Evolutionary conservation across 192 early-diverging fungal species (phyloP).

Genomic region (Rhizophlyctis rosea): DNA sequence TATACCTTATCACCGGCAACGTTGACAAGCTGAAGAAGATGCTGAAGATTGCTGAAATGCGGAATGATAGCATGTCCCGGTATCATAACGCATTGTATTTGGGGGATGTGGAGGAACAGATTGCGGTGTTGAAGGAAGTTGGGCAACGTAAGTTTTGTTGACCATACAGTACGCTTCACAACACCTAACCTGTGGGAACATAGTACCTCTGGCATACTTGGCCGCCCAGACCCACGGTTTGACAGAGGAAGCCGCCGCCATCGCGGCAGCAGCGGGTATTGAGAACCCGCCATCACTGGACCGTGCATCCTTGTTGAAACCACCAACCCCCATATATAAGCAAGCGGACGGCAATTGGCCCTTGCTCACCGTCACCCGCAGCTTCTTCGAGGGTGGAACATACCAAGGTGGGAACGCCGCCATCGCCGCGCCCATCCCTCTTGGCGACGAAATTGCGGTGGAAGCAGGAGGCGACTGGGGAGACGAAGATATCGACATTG

Average conservation of each 20-base stretch:
- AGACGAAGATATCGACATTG: constrained; percentile 70
- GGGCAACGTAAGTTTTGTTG: constrained; percentile 68
- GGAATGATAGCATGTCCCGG: constrained; percentile 82
- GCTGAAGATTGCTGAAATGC: constrained; percentile 88
- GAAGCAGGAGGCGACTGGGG: constrained; percentile 74
- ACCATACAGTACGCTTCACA: background rate
- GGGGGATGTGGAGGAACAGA: constrained; percentile 89
- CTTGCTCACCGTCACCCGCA: constrained; percentile 73
- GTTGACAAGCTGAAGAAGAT: constrained; percentile 89
- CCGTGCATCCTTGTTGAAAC: constrained; percentile 57
- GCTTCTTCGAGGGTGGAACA: constrained; percentile 75
- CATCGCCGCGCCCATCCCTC: constrained; percentile 55
- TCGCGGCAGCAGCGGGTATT: constrained; percentile 71
- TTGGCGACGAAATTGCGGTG: constrained; percentile 47
- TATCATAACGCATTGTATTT: constrained; percentile 91
- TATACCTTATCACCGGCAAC: constrained; percentile 92
- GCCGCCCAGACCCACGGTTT: constrained; percentile 89
- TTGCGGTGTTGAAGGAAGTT: constrained; percentile 76
- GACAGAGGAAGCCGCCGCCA: constrained; percentile 76
- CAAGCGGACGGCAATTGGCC: constrained; percentile 91
- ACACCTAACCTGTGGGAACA: background rate
- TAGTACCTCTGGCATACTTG: constrained; percentile 87
- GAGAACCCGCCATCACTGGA: constrained; percentile 48
- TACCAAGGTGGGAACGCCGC: constrained; percentile 23
- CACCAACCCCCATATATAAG: constrained; percentile 68